Percentiles rank a stretch among this genome's conserved stretches.
Conservation (phyloP, 306 rosid genomes). For the Pyrus pyrifolia region DNA sequence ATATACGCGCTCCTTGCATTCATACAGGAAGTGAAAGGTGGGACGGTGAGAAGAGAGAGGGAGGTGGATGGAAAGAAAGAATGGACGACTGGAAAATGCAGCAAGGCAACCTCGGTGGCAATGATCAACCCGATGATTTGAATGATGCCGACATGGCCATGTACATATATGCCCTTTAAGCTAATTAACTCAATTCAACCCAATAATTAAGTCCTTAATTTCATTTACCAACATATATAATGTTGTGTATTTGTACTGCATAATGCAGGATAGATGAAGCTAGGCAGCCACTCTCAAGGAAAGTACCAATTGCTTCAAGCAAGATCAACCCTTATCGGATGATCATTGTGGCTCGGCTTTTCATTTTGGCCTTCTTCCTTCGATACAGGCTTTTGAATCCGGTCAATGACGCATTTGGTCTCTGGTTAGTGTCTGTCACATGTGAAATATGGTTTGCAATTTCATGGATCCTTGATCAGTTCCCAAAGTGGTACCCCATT, state of each 20-base stretch:
- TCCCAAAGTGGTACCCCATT: conserved; percentile 91
- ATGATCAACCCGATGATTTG: conserved; percentile 53
- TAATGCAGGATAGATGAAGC: conserved; percentile 79
- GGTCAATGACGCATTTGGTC: conserved; percentile 72
- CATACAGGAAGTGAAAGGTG: conserved; percentile 58
- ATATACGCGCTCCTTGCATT: background rate
- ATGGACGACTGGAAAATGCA: conserved; percentile 77
- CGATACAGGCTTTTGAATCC: conserved; percentile 75
- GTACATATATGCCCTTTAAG: conserved; percentile 18
- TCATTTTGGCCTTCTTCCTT: conserved; percentile 61
- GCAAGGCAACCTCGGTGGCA: conserved; percentile 70
- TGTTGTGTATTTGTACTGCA: background rate
- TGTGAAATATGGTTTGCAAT: conserved; percentile 95
- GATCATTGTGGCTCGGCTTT: conserved; percentile 82
- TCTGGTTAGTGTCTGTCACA: conserved; percentile 82
- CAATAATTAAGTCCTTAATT: background rate
- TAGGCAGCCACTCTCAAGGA: conserved; percentile 89
- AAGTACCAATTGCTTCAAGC: conserved; percentile 90
- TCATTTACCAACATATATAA: background rate
- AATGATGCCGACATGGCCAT: conserved; percentile 72
- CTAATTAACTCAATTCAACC: background rate
- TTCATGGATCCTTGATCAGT: conserved; percentile 97
- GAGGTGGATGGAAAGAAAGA: conserved; percentile 57
- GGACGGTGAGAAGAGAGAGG: conserved; percentile 51
- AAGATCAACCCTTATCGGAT: conserved; percentile 93